Percentiles rank a stretch among this genome's conserved stretches.
phyloP scores from a whole-genome alignment of 2,329 filamentous ascomycete species.

The Aureobasidium lini region DNA sequence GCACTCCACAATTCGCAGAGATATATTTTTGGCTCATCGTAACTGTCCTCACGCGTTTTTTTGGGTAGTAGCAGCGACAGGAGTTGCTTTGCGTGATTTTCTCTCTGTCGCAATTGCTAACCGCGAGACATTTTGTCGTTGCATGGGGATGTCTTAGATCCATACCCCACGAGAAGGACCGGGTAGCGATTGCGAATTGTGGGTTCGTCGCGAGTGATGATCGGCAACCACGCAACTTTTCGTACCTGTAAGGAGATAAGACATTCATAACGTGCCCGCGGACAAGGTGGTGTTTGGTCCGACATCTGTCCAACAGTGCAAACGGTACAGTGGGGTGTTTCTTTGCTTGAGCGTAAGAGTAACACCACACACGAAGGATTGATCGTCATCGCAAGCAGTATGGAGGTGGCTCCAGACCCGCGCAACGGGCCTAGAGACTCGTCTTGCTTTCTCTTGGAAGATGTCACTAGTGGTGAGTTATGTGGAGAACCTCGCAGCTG shows the following conservation, averaged over 20 bases:
- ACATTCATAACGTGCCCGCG: not conserved
- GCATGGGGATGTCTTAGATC: no score
- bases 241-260: not conserved
- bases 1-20: no score
- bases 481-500: not conserved
- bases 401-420: not conserved
- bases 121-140: no score
- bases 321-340: not conserved
- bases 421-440: not conserved
- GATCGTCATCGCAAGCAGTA: not conserved
- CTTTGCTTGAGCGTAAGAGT: no score
- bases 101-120: not conserved
- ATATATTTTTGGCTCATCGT: no score
- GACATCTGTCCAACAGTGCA: not conserved
- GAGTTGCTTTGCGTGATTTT: conserved; percentile 1
- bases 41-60: not conserved
- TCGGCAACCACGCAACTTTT: not conserved
- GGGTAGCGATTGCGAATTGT: no score
- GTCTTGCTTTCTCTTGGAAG: not conserved
- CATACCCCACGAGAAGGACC: no score
- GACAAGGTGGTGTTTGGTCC: not conserved
- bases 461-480: not conserved
- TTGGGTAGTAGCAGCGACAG: no score
- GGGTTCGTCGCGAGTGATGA: not conserved
- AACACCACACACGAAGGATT: no score